Base-by-base conservation (phyloP, 495 filamentous ascomycete species). In the Oidiodendron maius region DNA sequence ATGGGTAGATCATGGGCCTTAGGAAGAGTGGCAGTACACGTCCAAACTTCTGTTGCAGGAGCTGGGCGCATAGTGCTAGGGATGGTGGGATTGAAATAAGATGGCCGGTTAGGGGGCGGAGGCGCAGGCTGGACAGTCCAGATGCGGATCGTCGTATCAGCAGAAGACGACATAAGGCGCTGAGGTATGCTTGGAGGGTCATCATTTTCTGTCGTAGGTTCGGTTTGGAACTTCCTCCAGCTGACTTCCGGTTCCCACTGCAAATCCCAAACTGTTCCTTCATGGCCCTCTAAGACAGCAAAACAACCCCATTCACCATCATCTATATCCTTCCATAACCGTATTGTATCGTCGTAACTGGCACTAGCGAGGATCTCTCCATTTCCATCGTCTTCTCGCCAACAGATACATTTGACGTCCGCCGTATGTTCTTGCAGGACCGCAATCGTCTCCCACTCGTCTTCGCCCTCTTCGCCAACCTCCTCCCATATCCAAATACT, bases 401-500 rank as follows among this genome's bases (percentile, higher is more conserved):
- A 98, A 0, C 80, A 75, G 3, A 98, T 88, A 46, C 81, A 87
- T 61, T 98, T 98, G 30, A 98, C 91, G 62, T 98, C 93, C 12
- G 85, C 91, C 22, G 85, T 86, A 60, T 98, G 93, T 65, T 97
- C 93, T 64, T 83, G 84, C 64, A 96, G 73, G 46, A 98, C 91
- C 0, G 91, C 91, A 4, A 43, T 30, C 15, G 40, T 43, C 23
- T 43, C 40, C 6, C 20, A 43, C 16, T 43, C 40, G 16, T 43
- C 40, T 15, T 43, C 40, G 13, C 40, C 40, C 21, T 81, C 81
- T 3, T 59, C 61, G 16, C 74, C 75, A 3, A 97, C 75, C 61
- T 96, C 91, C 64, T 98, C 93, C 93, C 93, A 98, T 41, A 98
- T 85, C 93, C 93, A 98, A n/a, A 98, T 87, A 18, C 79, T 84